Evolutionary conservation across 164 flowering plant species (phyloP).

Genomic region (Umbilicus rupestris): DNA sequence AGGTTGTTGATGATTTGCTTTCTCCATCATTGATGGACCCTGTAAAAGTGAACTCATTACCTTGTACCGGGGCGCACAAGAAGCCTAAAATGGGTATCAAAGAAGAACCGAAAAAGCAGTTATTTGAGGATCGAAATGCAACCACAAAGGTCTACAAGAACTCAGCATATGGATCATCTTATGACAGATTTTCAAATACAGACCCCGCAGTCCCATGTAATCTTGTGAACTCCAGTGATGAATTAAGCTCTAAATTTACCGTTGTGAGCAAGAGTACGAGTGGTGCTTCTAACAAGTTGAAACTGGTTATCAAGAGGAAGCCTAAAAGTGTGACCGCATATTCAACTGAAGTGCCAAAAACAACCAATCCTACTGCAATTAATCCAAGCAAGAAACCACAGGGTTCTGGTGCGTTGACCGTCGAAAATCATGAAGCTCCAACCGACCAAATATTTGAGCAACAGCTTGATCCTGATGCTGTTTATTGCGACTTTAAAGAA

Average conservation of each 20-base stretch:
- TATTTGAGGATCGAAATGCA: slow-evolving; percentile 8
- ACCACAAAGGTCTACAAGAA: slow-evolving; percentile 4
- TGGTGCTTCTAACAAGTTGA: not conserved
- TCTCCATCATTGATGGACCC: slow-evolving; percentile 26
- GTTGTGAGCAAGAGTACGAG: slow-evolving; percentile 6
- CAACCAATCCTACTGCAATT: not conserved
- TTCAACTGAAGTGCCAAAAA: not conserved
- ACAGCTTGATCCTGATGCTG: slow-evolving; percentile 6
- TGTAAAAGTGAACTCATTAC: slow-evolving; percentile 13
- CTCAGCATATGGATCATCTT: slow-evolving; percentile 8
- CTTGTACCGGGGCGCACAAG: slow-evolving; percentile 14
- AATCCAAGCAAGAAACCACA: slow-evolving; percentile 1
- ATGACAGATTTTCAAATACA: not conserved
- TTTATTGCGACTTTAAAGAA: slow-evolving; percentile 1
- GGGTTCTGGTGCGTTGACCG: not conserved
- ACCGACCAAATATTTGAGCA: slow-evolving; percentile 6
- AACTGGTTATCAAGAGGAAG: slow-evolving; percentile 2
- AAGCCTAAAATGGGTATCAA: slow-evolving; percentile 15
- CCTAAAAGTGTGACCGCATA: not conserved
- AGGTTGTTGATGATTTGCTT: slow-evolving; percentile 55
- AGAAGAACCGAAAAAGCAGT: slow-evolving; percentile 6
- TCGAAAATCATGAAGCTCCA: slow-evolving; percentile 13
- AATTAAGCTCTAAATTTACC: slow-evolving; percentile 6
- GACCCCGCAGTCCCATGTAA: slow-evolving; percentile 8
- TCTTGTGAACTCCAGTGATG: slow-evolving; percentile 1